Percentiles rank a stretch among this genome's conserved stretches.
Evolutionary conservation across 345 rosid species (phyloP).

Genomic region (Arabidopsis thaliana): DNA sequence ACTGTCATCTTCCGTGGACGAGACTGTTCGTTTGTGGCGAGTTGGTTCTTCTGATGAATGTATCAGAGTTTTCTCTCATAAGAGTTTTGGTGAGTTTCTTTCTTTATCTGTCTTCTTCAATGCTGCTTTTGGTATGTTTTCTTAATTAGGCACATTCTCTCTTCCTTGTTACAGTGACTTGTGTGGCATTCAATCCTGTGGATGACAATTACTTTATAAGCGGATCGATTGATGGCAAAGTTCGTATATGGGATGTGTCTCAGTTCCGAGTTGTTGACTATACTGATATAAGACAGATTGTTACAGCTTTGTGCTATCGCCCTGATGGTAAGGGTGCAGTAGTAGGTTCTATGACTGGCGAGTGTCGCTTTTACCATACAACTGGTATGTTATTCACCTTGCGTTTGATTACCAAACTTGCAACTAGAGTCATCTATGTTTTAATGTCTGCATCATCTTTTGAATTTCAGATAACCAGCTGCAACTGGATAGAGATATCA

Average conservation of each 20-base stretch:
- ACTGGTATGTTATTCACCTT: slow-evolving; percentile 51
- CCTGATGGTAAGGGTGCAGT: slow-evolving; percentile 75
- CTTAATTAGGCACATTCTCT: neutral
- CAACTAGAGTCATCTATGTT: neutral
- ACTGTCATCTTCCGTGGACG: slow-evolving; percentile 70
- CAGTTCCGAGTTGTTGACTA: slow-evolving; percentile 64
- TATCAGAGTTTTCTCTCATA: slow-evolving; percentile 64
- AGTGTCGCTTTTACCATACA: slow-evolving; percentile 63
- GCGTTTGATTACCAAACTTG: neutral
- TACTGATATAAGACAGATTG: slow-evolving; percentile 65
- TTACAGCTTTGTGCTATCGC: slow-evolving; percentile 69
- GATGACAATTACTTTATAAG: slow-evolving; percentile 69
- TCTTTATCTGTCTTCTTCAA: neutral
- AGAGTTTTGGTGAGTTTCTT: slow-evolving; percentile 59
- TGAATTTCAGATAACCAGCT: slow-evolving; percentile 54
- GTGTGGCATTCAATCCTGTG: slow-evolving; percentile 66
- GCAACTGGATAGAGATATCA: slow-evolving; percentile 55
- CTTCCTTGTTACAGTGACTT: slow-evolving; percentile 55
- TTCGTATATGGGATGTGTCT: slow-evolving; percentile 76
- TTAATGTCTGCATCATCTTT: neutral
- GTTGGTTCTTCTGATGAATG: slow-evolving; percentile 61
- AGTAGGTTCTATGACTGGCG: slow-evolving; percentile 73
- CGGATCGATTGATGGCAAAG: slow-evolving; percentile 72
- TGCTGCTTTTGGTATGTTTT: slow-evolving; percentile 9
- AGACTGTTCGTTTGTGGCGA: slow-evolving; percentile 70